A percentile compares a stretch with the other conserved stretches of the same genome.
Evolutionary conservation across 163 green algal species (phyloP).

Genomic region (Trebouxiophyceae sp.): DNA sequence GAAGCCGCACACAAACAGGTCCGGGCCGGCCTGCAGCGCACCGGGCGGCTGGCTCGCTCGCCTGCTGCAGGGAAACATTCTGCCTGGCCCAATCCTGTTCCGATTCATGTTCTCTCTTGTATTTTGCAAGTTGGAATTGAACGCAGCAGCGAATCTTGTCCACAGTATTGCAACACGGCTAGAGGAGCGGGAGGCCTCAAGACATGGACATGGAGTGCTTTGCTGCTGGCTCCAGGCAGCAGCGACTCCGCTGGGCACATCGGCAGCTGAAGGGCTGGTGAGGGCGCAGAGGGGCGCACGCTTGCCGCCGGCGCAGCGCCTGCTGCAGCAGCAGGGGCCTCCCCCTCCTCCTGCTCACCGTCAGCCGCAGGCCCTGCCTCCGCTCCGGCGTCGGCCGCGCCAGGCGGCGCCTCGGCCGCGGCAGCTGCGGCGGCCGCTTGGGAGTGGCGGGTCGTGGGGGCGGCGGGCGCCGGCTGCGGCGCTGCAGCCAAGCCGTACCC

Average conservation of each 20-base stretch:
- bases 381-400: neutral
- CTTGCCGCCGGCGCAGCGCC: too few species aligned
- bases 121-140: neutral
- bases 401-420: neutral
- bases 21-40: too few species aligned
- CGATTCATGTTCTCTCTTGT: neutral
- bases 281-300: too few species aligned
- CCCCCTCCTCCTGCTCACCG: neutral
- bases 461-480: neutral
- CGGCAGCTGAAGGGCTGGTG: too few species aligned
- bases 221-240: too few species aligned
- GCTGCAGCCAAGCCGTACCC: neutral
- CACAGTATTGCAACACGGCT: neutral
- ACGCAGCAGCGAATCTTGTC: neutral
- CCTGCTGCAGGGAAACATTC: neutral
- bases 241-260: too few species aligned
- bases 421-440: neutral
- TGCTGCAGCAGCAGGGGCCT: too few species aligned
- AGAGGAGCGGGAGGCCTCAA: neutral
- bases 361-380: neutral
- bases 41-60: too few species aligned
- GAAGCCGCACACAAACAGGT: slow-evolving; percentile 55
- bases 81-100: neutral
- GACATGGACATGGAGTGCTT: too few species aligned
- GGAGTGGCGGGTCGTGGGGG: neutral